These are phyloP conservation scores for Claviceps fusiformis DNA, from an alignment of 2,329 filamentous ascomycete species.

Conservation along the genomic window DNA sequence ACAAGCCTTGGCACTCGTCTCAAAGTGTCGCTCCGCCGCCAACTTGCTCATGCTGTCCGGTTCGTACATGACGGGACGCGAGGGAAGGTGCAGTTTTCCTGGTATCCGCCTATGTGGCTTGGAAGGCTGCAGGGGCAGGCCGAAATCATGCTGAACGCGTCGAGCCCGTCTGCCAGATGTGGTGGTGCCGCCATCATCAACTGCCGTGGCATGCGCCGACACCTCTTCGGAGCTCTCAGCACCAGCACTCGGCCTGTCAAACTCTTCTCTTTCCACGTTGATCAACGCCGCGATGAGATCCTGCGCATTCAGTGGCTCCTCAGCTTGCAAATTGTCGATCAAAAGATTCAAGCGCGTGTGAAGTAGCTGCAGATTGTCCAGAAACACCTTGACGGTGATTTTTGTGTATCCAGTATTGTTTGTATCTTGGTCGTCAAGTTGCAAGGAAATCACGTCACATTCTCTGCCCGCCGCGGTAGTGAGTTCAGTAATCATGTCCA, in stretches of 20 bases:
- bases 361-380: slow-evolving; percentile 73
- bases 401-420: slow-evolving; percentile 53
- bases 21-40: slow-evolving; percentile 69
- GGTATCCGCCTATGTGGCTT: slow-evolving; percentile 24
- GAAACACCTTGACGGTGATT: slow-evolving; percentile 82
- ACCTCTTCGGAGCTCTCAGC: slow-evolving; percentile 88
- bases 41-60: slow-evolving; percentile 68
- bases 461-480: slow-evolving; percentile 81
- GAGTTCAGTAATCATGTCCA: slow-evolving; percentile 73
- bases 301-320: slow-evolving; percentile 54
- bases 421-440: slow-evolving; percentile 48
- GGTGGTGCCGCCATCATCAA: slow-evolving; percentile 35
- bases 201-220: slow-evolving; percentile 36
- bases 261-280: slow-evolving; percentile 55
- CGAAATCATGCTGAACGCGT: slow-evolving; percentile 20
- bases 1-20: slow-evolving; percentile 83
- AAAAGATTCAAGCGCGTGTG: slow-evolving; percentile 76
- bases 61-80: slow-evolving; percentile 68
- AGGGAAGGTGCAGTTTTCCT: slow-evolving; percentile 69
- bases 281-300: slow-evolving; percentile 59
- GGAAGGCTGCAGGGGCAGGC: slow-evolving; percentile 21
- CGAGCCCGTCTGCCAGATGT: slow-evolving; percentile 22
- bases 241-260: slow-evolving; percentile 50
- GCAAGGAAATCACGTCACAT: slow-evolving; percentile 84
- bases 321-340: slow-evolving; percentile 64